Evolutionary conservation across 2,329 filamentous ascomycete genomes (phyloP), one percentile per base, ranked within the genome.

Genomic region (Sporothrix brunneoviolacea): DNA sequence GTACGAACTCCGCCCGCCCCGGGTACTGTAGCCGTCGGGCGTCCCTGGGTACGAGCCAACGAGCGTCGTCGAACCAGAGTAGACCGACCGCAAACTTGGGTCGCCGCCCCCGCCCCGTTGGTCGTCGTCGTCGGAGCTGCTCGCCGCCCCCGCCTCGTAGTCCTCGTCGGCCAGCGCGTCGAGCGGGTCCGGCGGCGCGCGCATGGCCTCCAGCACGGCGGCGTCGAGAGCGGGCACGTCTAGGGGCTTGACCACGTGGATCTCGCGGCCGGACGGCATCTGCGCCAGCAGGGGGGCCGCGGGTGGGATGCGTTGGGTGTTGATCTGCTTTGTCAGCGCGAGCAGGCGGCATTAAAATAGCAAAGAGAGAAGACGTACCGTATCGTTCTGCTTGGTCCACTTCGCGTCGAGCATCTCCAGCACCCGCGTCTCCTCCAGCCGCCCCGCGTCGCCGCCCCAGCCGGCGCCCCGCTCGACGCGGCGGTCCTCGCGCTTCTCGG

Each of bases 341-440:
- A 5, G 24, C 24, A 6, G 24, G 9, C 22, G 13, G 35, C 35
- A 9, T 9, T n/a, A 18, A 3, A 24, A 22, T 37, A 44, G 22
- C 15, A 8, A 37, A 15, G 12, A 36, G 4, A 41, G n/a, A 35
- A 36, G 19, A 8, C 3, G 15, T 6, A 56, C 88, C 16, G 88
- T 95, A 66, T 96, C 89, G 62, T 98, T 98, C 68, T 90, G 82
- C 69, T 90, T 93, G 55, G 80, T 82, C 91, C 93, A 96, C 65
- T 95, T 96, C 33, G 75, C 77, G 59, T 94, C 80, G 30, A 98
- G 70, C 82, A 93, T 88, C 60, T 93, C 87, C 46, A 96, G 75
- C 3, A 97, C 85, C 50, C 90, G 77, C 2, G 77, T 82, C 68
- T 98, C 93, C 65, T 97, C 93, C 16, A 88, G 69, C 59, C 80